Evolutionary conservation across 305 asterid genomes (phyloP), one percentile per base, ranked within the genome.

Genomic region (Vinca major): DNA sequence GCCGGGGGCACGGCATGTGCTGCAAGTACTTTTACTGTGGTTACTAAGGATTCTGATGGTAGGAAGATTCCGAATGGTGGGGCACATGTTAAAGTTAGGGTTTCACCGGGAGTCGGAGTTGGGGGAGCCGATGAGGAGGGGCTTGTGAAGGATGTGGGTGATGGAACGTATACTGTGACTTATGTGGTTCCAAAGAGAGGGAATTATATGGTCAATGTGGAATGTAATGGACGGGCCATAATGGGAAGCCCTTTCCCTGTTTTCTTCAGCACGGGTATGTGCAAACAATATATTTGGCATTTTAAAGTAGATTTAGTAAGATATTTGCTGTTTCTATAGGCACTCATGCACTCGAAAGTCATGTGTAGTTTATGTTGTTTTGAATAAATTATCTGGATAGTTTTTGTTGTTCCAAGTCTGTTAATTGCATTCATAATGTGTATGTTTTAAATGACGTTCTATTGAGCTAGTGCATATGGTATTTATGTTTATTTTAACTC

Each of bases 221-320:
- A 93, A 80, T 93, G 99, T 84, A 87, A 89, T 82, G 99, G 96
- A 68, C 84, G 75, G 79, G 84, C 97, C 4, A 90, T 93, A 14
- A 87, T 87, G 96, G 98, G 99, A 39, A 93, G 99, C 74, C 99
- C 97, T 0, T 93, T 90, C 75, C 98, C 99, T 13, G 99, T 93
- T 50, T 93, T 93, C 86, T 93, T 93, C 76, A 90, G 99, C 79
- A 19, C 96, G 78, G 98, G 98, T 92, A 65, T 14, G 45, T 45
- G 9, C 20, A 26, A 8, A 12, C n/a, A 36, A 36, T 52, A 33
- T n/a, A 55, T 54, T 53, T 13, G 36, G 44, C 17, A 19, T 11
- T 58, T 58, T 36, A 13, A 3, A 7, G 12, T 4, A 26, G 4
- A 20, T 16, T 36, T 16, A 36, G 3, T 58, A 36, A 58, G 20